Evolutionary conservation across 768 basidiomycete species (phyloP).

Genomic region (Rhodotorula toruloides): DNA sequence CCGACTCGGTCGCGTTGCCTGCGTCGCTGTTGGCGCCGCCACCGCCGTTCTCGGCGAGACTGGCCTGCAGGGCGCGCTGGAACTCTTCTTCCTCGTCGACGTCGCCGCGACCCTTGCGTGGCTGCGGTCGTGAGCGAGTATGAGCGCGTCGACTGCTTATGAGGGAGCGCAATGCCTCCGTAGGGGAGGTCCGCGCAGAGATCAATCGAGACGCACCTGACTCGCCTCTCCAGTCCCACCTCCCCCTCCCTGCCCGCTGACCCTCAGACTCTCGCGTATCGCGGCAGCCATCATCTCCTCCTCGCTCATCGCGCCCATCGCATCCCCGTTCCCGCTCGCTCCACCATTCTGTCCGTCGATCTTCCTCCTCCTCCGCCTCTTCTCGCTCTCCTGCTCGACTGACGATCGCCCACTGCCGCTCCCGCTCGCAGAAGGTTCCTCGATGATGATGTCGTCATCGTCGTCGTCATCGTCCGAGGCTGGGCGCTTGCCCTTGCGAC

Average conservation of each 20-base stretch:
- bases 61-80: constrained; percentile 21
- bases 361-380: constrained; percentile 17
- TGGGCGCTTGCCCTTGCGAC: constrained; percentile 9
- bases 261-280: constrained; percentile 31
- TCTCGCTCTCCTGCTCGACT: constrained; percentile 19
- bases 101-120: background rate
- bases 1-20: background rate
- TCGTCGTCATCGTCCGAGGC: constrained; percentile 6
- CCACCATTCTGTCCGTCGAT: background rate
- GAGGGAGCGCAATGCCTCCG: no score
- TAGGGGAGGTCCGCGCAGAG: background rate
- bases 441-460: constrained; percentile 27
- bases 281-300: constrained; percentile 37
- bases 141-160: no score
- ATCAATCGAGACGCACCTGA: background rate
- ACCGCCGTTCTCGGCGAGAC: constrained; percentile 3
- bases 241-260: constrained; percentile 7
- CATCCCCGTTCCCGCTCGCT: background rate
- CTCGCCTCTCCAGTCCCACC: background rate
- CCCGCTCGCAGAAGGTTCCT: background rate
- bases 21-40: background rate
- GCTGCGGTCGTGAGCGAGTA: no score
- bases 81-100: constrained; percentile 20
- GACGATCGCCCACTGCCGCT: background rate
- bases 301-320: constrained; percentile 18